Evolutionary conservation across 148 eudicot species (phyloP), one percentile per base, ranked within the genome.

Genomic region (Chenopodium quinoa): DNA sequence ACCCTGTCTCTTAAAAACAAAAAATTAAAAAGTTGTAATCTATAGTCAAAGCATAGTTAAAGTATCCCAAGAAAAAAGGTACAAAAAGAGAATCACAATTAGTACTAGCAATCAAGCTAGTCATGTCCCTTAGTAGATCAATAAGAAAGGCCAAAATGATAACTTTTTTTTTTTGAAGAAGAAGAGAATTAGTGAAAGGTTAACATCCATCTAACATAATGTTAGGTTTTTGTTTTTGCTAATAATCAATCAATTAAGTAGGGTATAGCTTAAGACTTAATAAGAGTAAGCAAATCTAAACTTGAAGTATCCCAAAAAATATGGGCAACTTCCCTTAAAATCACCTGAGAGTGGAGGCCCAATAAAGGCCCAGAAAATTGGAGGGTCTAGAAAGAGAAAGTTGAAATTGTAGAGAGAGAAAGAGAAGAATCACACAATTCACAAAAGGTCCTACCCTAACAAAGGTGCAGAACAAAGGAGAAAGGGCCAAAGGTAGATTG

Each of bases 331-430:
- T 9, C 79, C 3, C 32, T 8, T 5, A 81, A 76, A 77, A 76
- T 37, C 80, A 82, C 84, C 79, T 79, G 82, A 83, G 46, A 32
- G 60, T 23, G 67, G 73, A 83, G 82, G 85, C 85, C 85, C 82
- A 83, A 74, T 40, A 19, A 23, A 83, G 85, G 85, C 85, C 85
- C 85, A 83, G 17, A 47, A 37, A 63, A 50, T n/a, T 40, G 2
- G 52, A 77, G 0, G 50, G 68, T 68, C 44, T 17, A 50, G 16
- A 54, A 9, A 73, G 13, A 47, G 17, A 13, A 7, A 23, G 44
- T 40, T 40, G 7, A 6, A 32, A 0, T 40, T 40, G 7, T 40
- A 40, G 44, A 40, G 46, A 27, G 74, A 69, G 68, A n/a, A 27
- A 34, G 25, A 72, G 40, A n/a, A 68, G 79, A 81, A 66, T 81